Base-by-base conservation (phyloP, 2,329 filamentous ascomycete genomes). In the Tympanopsis confertula region DNA sequence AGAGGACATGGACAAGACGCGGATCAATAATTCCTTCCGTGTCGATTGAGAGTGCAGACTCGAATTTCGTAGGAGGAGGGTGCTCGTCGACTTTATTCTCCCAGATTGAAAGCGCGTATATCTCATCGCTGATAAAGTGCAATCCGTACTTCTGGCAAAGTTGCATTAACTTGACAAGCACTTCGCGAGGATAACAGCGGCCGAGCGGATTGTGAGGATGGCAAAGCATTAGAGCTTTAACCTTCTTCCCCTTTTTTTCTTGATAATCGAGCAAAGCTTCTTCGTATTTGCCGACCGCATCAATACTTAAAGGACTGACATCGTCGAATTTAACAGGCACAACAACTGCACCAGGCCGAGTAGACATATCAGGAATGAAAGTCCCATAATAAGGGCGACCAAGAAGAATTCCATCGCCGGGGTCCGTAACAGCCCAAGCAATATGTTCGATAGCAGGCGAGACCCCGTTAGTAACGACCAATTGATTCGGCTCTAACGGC, bases 61-160 rank as follows among this genome's bases (percentile, higher is more conserved):
- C 57, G 41, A 75, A 74, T 0, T 54, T 48, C 0, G 53, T 44
- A 1, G 47, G 41, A 0, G 44, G 36, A 0, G 51, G 46, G 2
- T 24, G 10, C 1, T 40, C 39, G 30, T 51, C 62, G 39, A 44
- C 53, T 24, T 20, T 53, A 41, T 64, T 71, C 5, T 58, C 41
- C 49, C 63, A 77, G 1, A 66, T 53, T 0, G 71, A 74, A 4
- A 71, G 47, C 2, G 69, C 73, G 46, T 77, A 77, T 28, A 78
- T 67, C 47, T 78, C 73, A 47, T 78, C 72, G 44, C 62, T 66
- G 49, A 77, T 61, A 26, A 77, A 53, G 44, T 77, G 70, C 4
- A 76, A 51, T 3, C 56, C 43, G 43, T 74, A 53, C 39, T 60
- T 58, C 38, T 68, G 54, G 44, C 71, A 75, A 20, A 75, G 46